These are phyloP conservation scores for Naganishia liquefaciens DNA, from an alignment of 1,284 basidiomycete genomes.

Conservation along the genomic window DNA sequence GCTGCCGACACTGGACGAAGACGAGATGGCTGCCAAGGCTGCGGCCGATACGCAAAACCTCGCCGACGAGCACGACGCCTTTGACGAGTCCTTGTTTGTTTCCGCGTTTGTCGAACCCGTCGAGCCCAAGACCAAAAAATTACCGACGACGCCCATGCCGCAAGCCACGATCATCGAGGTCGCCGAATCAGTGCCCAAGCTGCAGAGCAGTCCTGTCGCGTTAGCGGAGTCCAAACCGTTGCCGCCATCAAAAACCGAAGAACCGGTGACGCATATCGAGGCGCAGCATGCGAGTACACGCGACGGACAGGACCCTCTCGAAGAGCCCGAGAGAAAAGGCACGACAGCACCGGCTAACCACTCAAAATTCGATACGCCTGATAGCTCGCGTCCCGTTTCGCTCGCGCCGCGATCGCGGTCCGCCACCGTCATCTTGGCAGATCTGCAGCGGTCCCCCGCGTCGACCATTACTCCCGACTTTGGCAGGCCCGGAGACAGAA, in stretches of 20 bases:
- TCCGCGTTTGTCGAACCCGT: conserved; percentile 6
- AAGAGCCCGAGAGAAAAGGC: no score
- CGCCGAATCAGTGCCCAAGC: background rate
- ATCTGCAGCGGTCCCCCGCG: conserved; percentile 1
- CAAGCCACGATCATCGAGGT: conserved; percentile 13
- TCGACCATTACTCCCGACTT: conserved; percentile 14
- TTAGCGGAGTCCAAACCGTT: background rate
- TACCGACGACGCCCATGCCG: conserved; percentile 10
- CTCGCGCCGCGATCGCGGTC: conserved; percentile 12
- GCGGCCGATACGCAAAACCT: conserved; percentile 10
- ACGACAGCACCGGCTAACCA: background rate
- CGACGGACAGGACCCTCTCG: no score
- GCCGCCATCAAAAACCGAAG: background rate
- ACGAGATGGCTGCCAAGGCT: conserved; percentile 34
- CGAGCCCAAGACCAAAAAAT: conserved; percentile 13
- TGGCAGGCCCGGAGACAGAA: conserved; percentile 7
- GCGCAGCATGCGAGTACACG: background rate
- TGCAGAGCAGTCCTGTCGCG: background rate
- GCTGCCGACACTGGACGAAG: conserved; percentile 65
- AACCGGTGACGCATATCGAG: background rate
- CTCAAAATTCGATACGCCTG: background rate
- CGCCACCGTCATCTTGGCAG: conserved; percentile 4
- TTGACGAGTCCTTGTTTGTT: conserved; percentile 21
- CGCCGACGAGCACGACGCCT: conserved; percentile 20
- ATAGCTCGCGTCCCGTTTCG: background rate